Evolutionary conservation across 2,329 filamentous ascomycete species (phyloP).

Genomic region (Claviceps digitariae): DNA sequence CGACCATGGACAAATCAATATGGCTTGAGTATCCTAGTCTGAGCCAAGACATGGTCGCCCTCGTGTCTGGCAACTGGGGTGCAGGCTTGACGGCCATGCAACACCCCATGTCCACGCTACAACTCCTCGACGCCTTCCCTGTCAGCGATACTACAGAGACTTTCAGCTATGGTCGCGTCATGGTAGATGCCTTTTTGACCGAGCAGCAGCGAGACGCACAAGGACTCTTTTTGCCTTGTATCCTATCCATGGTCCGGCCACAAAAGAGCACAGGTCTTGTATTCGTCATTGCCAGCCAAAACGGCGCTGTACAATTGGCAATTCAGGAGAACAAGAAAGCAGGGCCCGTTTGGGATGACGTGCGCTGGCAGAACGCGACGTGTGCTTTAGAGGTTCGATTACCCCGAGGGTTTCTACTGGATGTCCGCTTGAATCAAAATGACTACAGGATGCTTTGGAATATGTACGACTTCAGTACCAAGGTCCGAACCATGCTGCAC

Average conservation of each 20-base stretch:
- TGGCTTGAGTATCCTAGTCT: slow-evolving; percentile 69
- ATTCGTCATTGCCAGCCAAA: slow-evolving; percentile 67
- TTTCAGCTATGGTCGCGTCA: slow-evolving; percentile 70
- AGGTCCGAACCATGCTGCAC: slow-evolving; percentile 58
- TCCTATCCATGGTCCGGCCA: slow-evolving; percentile 62
- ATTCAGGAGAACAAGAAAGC: slow-evolving; percentile 55
- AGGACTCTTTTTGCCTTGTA: slow-evolving; percentile 55
- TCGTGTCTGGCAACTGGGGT: slow-evolving; percentile 50
- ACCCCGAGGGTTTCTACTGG: slow-evolving; percentile 61
- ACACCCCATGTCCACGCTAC: slow-evolving; percentile 31
- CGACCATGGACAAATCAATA: slow-evolving; percentile 66
- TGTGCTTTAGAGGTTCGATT: slow-evolving; percentile 55
- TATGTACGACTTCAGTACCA: slow-evolving; percentile 73
- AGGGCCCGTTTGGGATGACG: slow-evolving; percentile 67
- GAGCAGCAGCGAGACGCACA: slow-evolving; percentile 58
- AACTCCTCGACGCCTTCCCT: slow-evolving; percentile 56
- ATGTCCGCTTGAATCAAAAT: slow-evolving; percentile 56
- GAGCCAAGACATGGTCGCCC: slow-evolving; percentile 55
- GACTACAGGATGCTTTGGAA: slow-evolving; percentile 70
- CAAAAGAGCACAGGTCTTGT: slow-evolving; percentile 56
- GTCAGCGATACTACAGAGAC: slow-evolving; percentile 58
- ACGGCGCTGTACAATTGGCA: slow-evolving; percentile 58
- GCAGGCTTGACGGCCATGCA: slow-evolving; percentile 35
- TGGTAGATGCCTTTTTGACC: slow-evolving; percentile 60
- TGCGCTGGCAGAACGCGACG: slow-evolving; percentile 61